Percentiles rank a stretch among this genome's conserved stretches.
These are phyloP conservation scores for Nakataea oryzae DNA, from an alignment of 2,329 filamentous ascomycete genomes.

Conservation along the genomic window DNA sequence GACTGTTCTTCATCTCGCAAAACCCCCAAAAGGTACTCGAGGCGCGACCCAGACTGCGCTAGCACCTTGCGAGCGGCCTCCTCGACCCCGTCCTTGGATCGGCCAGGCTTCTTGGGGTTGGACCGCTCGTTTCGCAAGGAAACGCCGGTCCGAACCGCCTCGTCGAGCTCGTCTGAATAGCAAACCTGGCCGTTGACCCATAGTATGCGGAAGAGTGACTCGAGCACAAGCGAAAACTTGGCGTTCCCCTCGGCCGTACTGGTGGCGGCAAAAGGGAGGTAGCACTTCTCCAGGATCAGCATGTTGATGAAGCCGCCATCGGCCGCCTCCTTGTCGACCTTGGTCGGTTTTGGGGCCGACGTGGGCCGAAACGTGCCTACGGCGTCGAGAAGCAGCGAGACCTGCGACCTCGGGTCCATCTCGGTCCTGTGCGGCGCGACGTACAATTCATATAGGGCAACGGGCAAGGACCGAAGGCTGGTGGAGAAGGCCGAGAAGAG, in stretches of 20 bases:
- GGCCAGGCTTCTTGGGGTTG: constrained; percentile 25
- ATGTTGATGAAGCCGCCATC: constrained; percentile 29
- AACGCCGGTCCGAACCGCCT: constrained; percentile 34
- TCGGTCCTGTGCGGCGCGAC: constrained; percentile 29
- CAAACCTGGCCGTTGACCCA: constrained; percentile 23
- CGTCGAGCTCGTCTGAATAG: constrained; percentile 24
- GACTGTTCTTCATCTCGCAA: constrained; percentile 15
- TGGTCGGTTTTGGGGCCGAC: constrained; percentile 27
- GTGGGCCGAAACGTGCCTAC: constrained; percentile 34
- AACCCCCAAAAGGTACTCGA: constrained; percentile 26
- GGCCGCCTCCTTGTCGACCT: constrained; percentile 23
- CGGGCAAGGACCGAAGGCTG: constrained; percentile 43
- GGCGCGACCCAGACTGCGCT: constrained; percentile 30
- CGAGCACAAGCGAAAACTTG: constrained; percentile 59
- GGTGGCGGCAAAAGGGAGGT: constrained; percentile 55
- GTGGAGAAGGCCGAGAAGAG: neutral
- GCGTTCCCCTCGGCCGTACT: constrained; percentile 57
- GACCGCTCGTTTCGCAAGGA: constrained; percentile 36
- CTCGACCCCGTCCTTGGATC: constrained; percentile 22
- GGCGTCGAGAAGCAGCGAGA: constrained; percentile 32
- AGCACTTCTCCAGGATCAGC: constrained; percentile 44
- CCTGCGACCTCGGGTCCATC: constrained; percentile 15
- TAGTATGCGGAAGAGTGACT: constrained; percentile 49
- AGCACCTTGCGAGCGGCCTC: constrained; percentile 30
- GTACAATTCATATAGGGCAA: constrained; percentile 47